These are phyloP conservation scores for Cymbidium sinense DNA, from an alignment of 106 monocot species.

Conservation along the genomic window DNA sequence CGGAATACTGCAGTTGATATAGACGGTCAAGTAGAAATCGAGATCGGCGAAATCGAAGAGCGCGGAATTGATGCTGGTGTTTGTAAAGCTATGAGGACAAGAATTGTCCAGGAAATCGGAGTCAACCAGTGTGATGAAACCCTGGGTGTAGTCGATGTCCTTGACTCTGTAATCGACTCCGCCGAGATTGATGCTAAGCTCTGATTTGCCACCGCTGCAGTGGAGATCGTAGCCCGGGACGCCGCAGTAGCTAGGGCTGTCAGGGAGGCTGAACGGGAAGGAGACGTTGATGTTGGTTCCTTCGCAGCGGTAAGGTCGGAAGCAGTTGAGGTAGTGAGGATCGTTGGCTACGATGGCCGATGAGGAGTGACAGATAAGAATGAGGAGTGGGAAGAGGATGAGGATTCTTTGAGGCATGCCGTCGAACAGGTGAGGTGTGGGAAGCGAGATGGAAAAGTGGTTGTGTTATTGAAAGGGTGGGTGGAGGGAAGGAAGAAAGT, in stretches of 20 bases:
- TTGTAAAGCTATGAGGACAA: conserved; percentile 10
- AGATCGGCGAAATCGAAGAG: conserved; percentile 8
- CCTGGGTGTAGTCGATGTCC: not conserved
- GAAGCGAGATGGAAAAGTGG: not conserved
- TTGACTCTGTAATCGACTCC: not conserved
- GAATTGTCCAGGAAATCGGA: not conserved
- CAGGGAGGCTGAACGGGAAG: conserved; percentile 10
- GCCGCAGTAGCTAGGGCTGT: conserved; percentile 17
- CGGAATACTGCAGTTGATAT: conserved; percentile 6
- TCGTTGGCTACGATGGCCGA: not conserved
- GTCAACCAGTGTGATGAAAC: conserved; percentile 6
- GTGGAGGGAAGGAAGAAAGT: not conserved
- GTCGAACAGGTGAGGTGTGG: not conserved
- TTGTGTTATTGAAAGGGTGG: not conserved
- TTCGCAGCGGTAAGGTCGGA: not conserved
- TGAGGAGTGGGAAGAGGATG: not conserved
- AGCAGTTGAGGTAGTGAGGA: conserved; percentile 4
- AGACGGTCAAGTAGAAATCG: conserved; percentile 10
- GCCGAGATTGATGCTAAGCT: conserved; percentile 7
- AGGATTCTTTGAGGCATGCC: conserved; percentile 1
- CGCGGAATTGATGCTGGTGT: conserved; percentile 12
- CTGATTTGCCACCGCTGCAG: not conserved
- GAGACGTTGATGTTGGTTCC: not conserved
- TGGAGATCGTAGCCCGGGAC: conserved; percentile 8
- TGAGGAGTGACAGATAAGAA: not conserved